These are phyloP conservation scores for Aspergillus sp. DNA, from an alignment of 2,329 filamentous ascomycete genomes.

Conservation along the genomic window DNA sequence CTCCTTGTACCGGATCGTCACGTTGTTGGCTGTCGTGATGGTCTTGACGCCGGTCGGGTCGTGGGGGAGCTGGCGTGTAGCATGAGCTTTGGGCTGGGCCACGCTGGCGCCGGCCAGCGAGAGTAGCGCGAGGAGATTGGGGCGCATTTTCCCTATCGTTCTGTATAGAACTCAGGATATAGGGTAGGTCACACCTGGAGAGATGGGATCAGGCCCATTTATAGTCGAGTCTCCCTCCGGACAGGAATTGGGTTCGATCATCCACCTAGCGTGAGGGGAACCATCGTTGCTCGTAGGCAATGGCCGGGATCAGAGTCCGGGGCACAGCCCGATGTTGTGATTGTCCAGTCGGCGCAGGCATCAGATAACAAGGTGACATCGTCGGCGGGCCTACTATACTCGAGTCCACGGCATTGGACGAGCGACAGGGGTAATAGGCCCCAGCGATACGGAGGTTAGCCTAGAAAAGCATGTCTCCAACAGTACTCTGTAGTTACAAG, in stretches of 20 bases:
- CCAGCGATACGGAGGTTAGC: too few species aligned
- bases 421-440: not conserved
- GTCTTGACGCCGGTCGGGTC: constrained; percentile 38
- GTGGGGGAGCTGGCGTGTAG: constrained; percentile 34
- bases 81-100: constrained; percentile 12
- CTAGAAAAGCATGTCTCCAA: too few species aligned
- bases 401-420: not conserved
- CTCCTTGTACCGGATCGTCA: constrained; percentile 59
- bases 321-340: too few species aligned
- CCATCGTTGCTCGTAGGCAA: not conserved
- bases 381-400: not conserved
- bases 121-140: constrained; percentile 19
- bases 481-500: too few species aligned
- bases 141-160: constrained; percentile 28
- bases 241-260: not conserved
- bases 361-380: constrained; percentile 8
- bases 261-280: constrained; percentile 8
- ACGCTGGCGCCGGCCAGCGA: constrained; percentile 18
- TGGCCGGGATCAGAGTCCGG: too few species aligned
- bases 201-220: constrained; percentile 1
- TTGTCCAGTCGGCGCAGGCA: too few species aligned
- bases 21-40: constrained; percentile 41
- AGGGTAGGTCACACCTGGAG: too few species aligned
- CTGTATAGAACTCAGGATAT: too few species aligned
- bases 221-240: too few species aligned